A percentile compares a stretch with the other conserved stretches of the same genome.
These are phyloP conservation scores for Aspergillus asperescens DNA, from an alignment of 495 filamentous ascomycete species.

Conservation along the genomic window DNA sequence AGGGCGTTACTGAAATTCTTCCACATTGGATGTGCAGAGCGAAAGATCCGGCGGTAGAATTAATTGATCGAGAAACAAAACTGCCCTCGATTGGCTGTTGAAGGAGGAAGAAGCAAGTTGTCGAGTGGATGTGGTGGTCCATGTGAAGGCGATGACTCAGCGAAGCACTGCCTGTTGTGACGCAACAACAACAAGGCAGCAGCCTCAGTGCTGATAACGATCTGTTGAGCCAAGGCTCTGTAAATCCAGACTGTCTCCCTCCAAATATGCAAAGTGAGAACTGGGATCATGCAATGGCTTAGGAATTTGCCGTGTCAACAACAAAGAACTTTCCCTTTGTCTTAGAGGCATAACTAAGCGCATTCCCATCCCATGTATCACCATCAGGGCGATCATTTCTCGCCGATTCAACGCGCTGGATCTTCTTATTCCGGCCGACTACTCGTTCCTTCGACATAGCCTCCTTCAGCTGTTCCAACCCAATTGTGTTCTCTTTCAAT, in stretches of 20 bases:
- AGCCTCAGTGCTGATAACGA: background rate
- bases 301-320: conserved; percentile 54
- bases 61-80: background rate
- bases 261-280: conserved; percentile 4
- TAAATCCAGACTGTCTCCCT: too few species aligned
- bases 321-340: conserved; percentile 72
- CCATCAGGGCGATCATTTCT: conserved; percentile 34
- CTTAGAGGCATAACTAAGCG: conserved; percentile 57
- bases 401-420: conserved; percentile 32
- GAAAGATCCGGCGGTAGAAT: background rate
- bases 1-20: conserved; percentile 40
- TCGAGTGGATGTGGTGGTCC: background rate
- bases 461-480: conserved; percentile 45
- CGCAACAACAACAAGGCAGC: background rate
- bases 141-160: conserved; percentile 4
- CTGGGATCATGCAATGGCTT: background rate
- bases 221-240: too few species aligned
- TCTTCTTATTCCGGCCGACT: conserved; percentile 46
- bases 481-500: conserved; percentile 49
- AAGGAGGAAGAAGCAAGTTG: background rate
- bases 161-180: background rate
- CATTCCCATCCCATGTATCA: conserved; percentile 58
- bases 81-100: background rate
- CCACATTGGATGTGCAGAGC: conserved; percentile 27
- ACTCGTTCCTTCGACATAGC: conserved; percentile 50